A percentile compares a stretch with the other conserved stretches of the same genome.
Conservation (phyloP, 2,329 filamentous ascomycete genomes). For the Sarocladiaceae sp. region DNA sequence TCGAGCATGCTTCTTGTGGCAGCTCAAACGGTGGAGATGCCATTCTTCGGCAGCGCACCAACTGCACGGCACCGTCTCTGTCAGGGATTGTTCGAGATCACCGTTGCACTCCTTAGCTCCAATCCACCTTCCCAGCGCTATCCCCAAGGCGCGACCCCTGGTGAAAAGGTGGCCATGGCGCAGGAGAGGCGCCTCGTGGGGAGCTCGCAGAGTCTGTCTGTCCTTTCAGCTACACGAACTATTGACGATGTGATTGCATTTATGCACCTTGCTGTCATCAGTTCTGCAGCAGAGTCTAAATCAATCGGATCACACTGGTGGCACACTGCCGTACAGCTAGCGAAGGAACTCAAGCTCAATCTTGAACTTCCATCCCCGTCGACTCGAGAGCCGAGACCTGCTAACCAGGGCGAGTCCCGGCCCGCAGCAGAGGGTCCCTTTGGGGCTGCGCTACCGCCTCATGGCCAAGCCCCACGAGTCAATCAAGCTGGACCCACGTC, state of each 20-base stretch:
- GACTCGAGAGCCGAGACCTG: too few species aligned
- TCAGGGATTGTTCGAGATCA: neutral
- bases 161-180: neutral
- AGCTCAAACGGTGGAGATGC: slow-evolving; percentile 2
- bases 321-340: neutral
- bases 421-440: neutral
- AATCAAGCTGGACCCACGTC: neutral
- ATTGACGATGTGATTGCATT: slow-evolving; percentile 5
- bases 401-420: neutral
- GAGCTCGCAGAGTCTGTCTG: slow-evolving; percentile 2
- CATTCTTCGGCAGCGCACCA: slow-evolving; percentile 1
- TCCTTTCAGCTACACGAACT: neutral
- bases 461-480: neutral
- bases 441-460: neutral
- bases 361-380: neutral
- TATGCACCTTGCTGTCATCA: slow-evolving; percentile 2
- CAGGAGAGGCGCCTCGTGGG: slow-evolving; percentile 1
- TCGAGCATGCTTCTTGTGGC: slow-evolving; percentile 4
- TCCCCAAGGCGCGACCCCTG: neutral
- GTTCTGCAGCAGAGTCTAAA: slow-evolving; percentile 1
- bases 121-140: neutral
- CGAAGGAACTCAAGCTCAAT: slow-evolving; percentile 5
- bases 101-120: neutral
- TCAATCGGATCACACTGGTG: slow-evolving; percentile 1
- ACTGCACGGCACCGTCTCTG: slow-evolving; percentile 3